Conservation (phyloP, 2,329 filamentous ascomycete species). For the Lasiodiplodia theobromae region DNA sequence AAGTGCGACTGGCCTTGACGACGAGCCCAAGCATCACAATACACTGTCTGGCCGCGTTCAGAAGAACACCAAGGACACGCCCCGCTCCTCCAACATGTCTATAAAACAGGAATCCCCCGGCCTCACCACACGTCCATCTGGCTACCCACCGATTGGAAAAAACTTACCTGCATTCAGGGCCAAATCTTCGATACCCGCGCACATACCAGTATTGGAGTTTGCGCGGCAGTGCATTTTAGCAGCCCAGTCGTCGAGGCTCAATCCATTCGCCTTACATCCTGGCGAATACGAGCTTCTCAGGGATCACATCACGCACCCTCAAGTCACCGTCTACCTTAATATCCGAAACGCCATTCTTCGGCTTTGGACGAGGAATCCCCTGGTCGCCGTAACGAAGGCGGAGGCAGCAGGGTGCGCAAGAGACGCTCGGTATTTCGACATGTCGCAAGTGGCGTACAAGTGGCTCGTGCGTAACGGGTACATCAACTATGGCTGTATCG, state of each 20-base stretch:
- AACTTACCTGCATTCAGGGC: constrained; percentile 51
- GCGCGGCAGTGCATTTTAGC: constrained; percentile 90
- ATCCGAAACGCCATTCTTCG: constrained; percentile 93
- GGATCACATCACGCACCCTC: constrained; percentile 81
- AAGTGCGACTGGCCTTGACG: background rate
- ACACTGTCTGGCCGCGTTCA: background rate
- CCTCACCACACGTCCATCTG: constrained; percentile 17
- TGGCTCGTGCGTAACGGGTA: constrained; percentile 92
- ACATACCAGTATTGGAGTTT: constrained; percentile 77
- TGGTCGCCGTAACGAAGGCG: constrained; percentile 79
- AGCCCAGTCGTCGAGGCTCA: constrained; percentile 86
- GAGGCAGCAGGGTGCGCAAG: constrained; percentile 91
- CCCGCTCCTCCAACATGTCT: constrained; percentile 16
- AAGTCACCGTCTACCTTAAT: constrained; percentile 95
- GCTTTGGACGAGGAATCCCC: constrained; percentile 86
- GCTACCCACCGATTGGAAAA: constrained; percentile 58
- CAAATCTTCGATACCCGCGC: constrained; percentile 82
- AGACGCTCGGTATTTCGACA: constrained; percentile 86
- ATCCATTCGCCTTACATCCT: constrained; percentile 85
- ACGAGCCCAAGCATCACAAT: background rate
- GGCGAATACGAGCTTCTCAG: constrained; percentile 84
- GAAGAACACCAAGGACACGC: constrained; percentile 12
- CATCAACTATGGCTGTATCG: constrained; percentile 94
- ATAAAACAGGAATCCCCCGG: constrained; percentile 29
- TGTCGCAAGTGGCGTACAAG: constrained; percentile 87